These are phyloP conservation scores for Aspergillus pseudoviridinutans DNA, from an alignment of 2,329 filamentous ascomycete genomes.

Conservation along the genomic window DNA sequence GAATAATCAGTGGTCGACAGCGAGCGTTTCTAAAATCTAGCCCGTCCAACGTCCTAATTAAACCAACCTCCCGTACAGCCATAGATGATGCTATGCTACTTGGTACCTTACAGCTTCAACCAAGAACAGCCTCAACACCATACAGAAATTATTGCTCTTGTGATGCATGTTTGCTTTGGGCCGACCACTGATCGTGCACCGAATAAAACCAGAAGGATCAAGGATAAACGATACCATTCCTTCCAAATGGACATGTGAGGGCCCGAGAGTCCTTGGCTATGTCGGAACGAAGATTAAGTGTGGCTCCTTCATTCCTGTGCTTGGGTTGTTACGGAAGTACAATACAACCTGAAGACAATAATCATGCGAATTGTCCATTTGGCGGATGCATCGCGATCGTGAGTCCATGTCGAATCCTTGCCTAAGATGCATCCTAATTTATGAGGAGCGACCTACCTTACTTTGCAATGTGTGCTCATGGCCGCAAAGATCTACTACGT, in stretches of 20 bases:
- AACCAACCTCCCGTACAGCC: not conserved
- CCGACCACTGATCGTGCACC: too few species aligned
- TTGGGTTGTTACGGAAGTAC: not conserved
- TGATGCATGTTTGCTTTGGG: not conserved
- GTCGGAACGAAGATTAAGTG: not conserved
- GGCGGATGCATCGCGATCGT: not conserved
- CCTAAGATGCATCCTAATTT: not conserved
- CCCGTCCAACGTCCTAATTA: not conserved
- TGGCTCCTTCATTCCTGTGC: not conserved
- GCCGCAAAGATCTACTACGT: too few species aligned
- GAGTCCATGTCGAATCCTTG: not conserved
- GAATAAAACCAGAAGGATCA: not conserved
- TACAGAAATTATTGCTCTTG: not conserved
- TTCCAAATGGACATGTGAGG: not conserved
- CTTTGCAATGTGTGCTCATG: not conserved
- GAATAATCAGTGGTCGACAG: too few species aligned
- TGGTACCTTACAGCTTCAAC: not conserved
- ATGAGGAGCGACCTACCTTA: not conserved
- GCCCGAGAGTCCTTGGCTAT: not conserved
- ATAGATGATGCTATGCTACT: not conserved
- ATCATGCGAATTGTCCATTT: not conserved
- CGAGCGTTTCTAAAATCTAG: not conserved
- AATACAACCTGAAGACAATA: too few species aligned
- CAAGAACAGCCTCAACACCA: not conserved
- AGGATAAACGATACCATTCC: not conserved